A percentile compares a stretch with the other conserved stretches of the same genome.
These are phyloP conservation scores for Diplosphaera chodatii DNA, from an alignment of 139 green algal genomes.

Conservation along the genomic window DNA sequence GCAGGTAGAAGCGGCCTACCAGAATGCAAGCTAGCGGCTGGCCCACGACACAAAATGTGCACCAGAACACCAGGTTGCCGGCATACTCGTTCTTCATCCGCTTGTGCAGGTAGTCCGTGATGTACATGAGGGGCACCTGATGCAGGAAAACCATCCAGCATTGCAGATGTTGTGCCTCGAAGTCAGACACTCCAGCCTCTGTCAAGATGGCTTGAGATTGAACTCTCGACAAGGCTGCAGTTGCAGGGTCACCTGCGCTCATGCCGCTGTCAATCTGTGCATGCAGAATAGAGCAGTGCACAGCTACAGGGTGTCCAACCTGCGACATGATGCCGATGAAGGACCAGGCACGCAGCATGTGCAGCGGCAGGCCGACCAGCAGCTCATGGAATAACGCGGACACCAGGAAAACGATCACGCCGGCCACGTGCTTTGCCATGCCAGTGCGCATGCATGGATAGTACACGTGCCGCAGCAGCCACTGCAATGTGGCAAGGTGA, in stretches of 20 bases:
- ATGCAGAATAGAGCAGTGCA: too few species aligned
- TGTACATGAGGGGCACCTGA: slow-evolving; percentile 68
- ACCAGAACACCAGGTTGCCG: slow-evolving; percentile 86
- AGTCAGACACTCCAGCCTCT: not conserved
- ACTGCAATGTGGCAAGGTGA: slow-evolving; percentile 86
- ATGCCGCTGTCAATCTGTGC: too few species aligned
- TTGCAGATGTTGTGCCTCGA: too few species aligned
- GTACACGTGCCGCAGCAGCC: slow-evolving; percentile 90
- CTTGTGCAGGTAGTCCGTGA: slow-evolving; percentile 56
- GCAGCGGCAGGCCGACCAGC: slow-evolving; percentile 78
- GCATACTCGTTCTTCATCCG: slow-evolving; percentile 35
- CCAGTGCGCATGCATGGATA: slow-evolving; percentile 56
- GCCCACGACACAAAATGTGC: slow-evolving; percentile 87
- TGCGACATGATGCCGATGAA: slow-evolving; percentile 80
- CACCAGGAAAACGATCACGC: slow-evolving; percentile 53
- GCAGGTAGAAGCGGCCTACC: slow-evolving; percentile 80
- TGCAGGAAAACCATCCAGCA: not conserved
- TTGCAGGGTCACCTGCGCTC: too few species aligned
- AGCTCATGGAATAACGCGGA: slow-evolving; percentile 80
- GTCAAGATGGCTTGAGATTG: too few species aligned
- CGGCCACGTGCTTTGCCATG: slow-evolving; percentile 16
- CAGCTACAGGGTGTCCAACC: slow-evolving; percentile 13
- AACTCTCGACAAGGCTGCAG: too few species aligned
- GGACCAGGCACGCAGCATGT: slow-evolving; percentile 70
- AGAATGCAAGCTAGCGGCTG: slow-evolving; percentile 79